These are phyloP conservation scores for Chamaecyparis obtusa DNA, from an alignment of 75 land plant species.

Conservation along the genomic window DNA sequence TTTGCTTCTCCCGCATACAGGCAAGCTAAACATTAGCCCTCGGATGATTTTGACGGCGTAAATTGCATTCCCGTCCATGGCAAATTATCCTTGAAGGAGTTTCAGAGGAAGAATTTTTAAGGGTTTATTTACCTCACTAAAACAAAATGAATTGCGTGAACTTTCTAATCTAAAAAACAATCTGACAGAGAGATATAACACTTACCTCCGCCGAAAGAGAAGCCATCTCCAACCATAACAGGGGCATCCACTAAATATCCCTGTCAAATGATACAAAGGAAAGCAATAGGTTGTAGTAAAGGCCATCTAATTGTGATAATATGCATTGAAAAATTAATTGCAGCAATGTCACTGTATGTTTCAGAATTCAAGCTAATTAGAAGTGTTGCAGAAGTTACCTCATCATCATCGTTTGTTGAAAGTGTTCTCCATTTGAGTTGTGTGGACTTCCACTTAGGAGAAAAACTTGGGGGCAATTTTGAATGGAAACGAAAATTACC, in stretches of 20 bases:
- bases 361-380: background rate
- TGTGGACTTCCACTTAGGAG: background rate
- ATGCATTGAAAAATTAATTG: background rate
- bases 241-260: constrained; percentile 79
- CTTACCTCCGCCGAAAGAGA: constrained; percentile 83
- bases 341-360: background rate
- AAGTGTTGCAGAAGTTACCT: background rate
- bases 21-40: background rate
- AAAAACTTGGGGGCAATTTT: background rate
- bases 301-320: background rate
- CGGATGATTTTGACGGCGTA: background rate
- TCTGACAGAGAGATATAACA: background rate
- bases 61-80: background rate
- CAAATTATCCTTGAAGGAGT: background rate
- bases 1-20: background rate
- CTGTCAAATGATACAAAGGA: constrained; percentile 15
- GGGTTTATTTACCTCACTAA: background rate
- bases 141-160: background rate
- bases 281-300: background rate
- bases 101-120: background rate
- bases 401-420: constrained; percentile 3
- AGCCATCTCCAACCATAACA: constrained; percentile 76
- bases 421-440: background rate
- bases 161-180: background rate
- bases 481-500: background rate